phyloP scores from a whole-genome alignment of 2,329 filamentous ascomycete genomes.

The Penicillium janthinellum region DNA sequence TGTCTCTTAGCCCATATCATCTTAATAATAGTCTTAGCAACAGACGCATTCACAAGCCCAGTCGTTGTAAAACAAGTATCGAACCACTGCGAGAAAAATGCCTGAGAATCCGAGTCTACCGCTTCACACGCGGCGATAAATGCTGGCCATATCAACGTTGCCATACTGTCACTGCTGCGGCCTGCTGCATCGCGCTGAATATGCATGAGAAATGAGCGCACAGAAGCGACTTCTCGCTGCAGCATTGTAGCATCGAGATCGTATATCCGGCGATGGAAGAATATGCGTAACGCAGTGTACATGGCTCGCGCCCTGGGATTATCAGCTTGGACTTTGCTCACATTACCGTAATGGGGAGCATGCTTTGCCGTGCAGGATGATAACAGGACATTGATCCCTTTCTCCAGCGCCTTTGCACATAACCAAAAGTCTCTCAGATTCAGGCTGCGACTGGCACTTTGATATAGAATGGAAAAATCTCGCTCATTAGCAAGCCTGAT shows the following conservation, averaged over 20 bases:
- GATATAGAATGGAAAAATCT: slow-evolving; percentile 14
- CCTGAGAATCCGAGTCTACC: slow-evolving; percentile 10
- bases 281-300: slow-evolving; percentile 20
- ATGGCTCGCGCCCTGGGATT: slow-evolving; percentile 14
- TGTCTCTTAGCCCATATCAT: slow-evolving; percentile 17
- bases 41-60: slow-evolving; percentile 15
- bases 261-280: slow-evolving; percentile 23
- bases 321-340: not conserved
- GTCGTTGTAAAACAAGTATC: slow-evolving; percentile 15
- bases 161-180: slow-evolving; percentile 7
- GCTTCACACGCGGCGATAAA: slow-evolving; percentile 27
- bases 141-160: slow-evolving; percentile 22
- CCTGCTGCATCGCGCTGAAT: slow-evolving; percentile 6
- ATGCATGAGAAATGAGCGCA: slow-evolving; percentile 6
- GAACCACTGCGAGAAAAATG: slow-evolving; percentile 20
- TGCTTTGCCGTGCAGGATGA: not conserved
- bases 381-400: slow-evolving; percentile 13
- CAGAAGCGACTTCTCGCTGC: slow-evolving; percentile 11
- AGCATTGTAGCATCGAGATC: slow-evolving; percentile 18
- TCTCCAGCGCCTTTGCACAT: slow-evolving; percentile 20
- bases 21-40: slow-evolving; percentile 16
- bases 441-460: not conserved
- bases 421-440: slow-evolving; percentile 19
- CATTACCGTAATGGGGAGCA: not conserved
- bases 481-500: slow-evolving; percentile 24